These are phyloP conservation scores for Colletotrichum brevisporum DNA, from an alignment of 2,329 filamentous ascomycete species.

Conservation along the genomic window DNA sequence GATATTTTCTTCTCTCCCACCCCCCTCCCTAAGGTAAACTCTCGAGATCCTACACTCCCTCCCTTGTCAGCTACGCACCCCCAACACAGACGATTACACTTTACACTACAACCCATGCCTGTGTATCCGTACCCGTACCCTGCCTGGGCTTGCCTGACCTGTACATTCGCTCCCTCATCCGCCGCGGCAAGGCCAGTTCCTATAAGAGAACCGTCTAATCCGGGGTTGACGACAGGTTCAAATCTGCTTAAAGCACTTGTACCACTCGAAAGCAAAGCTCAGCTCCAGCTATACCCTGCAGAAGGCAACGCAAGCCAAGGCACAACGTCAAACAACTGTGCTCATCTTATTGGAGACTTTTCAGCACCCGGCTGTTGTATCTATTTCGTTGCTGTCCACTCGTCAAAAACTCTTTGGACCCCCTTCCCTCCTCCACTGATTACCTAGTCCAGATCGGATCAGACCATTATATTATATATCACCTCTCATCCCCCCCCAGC, in stretches of 20 bases:
- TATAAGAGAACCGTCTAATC: constrained; percentile 40
- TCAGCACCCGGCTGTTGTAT: constrained; percentile 27
- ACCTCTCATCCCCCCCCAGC: constrained; percentile 33
- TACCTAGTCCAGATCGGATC: constrained; percentile 25
- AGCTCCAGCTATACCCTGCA: constrained; percentile 38
- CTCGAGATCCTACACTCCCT: constrained; percentile 30
- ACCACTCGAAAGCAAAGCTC: constrained; percentile 28
- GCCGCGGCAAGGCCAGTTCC: constrained; percentile 32
- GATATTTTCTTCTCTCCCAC: background rate
- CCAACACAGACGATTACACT: constrained; percentile 35
- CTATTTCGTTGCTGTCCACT: constrained; percentile 26
- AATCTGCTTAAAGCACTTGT: constrained; percentile 25
- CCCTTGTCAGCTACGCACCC: constrained; percentile 30
- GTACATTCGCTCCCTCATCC: constrained; percentile 33
- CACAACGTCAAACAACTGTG: constrained; percentile 41
- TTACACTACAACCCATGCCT: constrained; percentile 38
- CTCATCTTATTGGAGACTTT: constrained; percentile 36
- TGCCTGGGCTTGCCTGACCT: constrained; percentile 17
- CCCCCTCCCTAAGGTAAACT: constrained; percentile 6
- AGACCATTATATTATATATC: constrained; percentile 38
- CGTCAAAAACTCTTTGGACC: constrained; percentile 33
- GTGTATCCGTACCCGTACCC: constrained; percentile 39
- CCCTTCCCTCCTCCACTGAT: constrained; percentile 26
- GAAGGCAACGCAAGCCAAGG: constrained; percentile 40
- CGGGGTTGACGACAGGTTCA: constrained; percentile 22